Evolutionary conservation across 1,139 yeast species (phyloP).

Genomic region (Casaregolazyma suthepensis): DNA sequence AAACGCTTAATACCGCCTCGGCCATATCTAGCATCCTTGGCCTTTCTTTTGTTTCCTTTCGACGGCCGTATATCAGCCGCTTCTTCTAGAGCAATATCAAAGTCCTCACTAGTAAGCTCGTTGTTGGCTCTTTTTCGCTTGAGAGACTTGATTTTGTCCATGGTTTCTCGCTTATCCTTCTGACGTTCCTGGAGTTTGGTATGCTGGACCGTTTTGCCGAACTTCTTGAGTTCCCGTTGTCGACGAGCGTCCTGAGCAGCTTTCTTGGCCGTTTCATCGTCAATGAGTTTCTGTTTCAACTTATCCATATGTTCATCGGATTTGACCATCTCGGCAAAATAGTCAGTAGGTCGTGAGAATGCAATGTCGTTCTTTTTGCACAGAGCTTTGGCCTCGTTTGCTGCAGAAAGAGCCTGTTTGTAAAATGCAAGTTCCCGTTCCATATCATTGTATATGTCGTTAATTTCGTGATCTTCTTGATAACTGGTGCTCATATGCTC

Average conservation of each 20-base stretch:
- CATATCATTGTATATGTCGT: conserved; percentile 91
- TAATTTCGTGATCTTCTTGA: conserved; percentile 55
- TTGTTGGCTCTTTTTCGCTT: conserved; percentile 80
- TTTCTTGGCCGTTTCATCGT: conserved; percentile 85
- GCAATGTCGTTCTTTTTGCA: conserved; percentile 67
- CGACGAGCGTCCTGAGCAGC: conserved; percentile 91
- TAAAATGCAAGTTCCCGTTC: conserved; percentile 81
- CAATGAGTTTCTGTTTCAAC: conserved; percentile 71
- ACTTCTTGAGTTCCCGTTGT: conserved; percentile 92
- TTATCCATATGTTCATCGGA: conserved; percentile 98
- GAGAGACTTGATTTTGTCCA: conserved; percentile 82
- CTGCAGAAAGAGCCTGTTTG: conserved; percentile 89
- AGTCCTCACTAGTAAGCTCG: conserved; percentile 52
- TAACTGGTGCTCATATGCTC: conserved; percentile 78
- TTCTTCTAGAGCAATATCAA: conserved; percentile 78
- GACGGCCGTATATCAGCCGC: conserved; percentile 38
- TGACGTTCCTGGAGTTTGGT: conserved; percentile 93
- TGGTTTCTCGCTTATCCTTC: conserved; percentile 84
- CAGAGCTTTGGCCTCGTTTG: conserved; percentile 60
- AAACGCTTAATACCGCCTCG: conserved; percentile 75
- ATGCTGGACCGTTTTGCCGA: conserved; percentile 94
- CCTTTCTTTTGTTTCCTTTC: conserved; percentile 56
- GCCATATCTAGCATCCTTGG: conserved; percentile 65
- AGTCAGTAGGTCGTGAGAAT: conserved; percentile 88
- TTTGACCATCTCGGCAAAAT: conserved; percentile 98